phyloP scores from a whole-genome alignment of 345 rosid genomes.

The Brassica nigra region DNA sequence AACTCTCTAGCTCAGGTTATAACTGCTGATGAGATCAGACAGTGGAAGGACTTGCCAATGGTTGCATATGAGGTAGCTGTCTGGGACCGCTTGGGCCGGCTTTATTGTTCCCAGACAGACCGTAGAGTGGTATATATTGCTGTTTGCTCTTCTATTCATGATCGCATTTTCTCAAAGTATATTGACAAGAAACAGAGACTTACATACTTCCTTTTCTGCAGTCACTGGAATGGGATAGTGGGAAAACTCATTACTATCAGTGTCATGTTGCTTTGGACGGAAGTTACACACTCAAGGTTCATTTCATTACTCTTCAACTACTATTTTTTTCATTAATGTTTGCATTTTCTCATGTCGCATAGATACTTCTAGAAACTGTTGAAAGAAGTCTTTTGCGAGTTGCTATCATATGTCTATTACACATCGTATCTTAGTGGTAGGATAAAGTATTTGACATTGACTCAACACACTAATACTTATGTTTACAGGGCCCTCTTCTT shows the following conservation, averaged over 20 bases:
- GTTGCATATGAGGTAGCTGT: not conserved
- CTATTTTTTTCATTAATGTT: constrained; percentile 5
- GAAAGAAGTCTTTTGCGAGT: not conserved
- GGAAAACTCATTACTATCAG: not conserved
- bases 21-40: not conserved
- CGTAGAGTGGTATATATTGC: not conserved
- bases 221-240: not conserved
- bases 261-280: constrained; percentile 28
- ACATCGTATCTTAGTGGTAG: not conserved
- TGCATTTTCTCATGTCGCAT: not conserved
- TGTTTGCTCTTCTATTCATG: not conserved
- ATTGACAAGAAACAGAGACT: not conserved
- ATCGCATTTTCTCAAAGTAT: not conserved
- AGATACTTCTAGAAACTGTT: not conserved
- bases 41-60: not conserved
- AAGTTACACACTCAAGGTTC: constrained; percentile 49
- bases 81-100: not conserved
- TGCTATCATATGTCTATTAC: not conserved
- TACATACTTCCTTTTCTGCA: not conserved
- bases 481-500: constrained; percentile 63
- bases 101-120: not conserved
- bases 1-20: not conserved
- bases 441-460: not conserved
- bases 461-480: not conserved
- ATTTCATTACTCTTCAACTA: constrained; percentile 3